Evolutionary conservation across 1,284 basidiomycete genomes (phyloP).

Genomic region (Sporisorium scitamineum): DNA sequence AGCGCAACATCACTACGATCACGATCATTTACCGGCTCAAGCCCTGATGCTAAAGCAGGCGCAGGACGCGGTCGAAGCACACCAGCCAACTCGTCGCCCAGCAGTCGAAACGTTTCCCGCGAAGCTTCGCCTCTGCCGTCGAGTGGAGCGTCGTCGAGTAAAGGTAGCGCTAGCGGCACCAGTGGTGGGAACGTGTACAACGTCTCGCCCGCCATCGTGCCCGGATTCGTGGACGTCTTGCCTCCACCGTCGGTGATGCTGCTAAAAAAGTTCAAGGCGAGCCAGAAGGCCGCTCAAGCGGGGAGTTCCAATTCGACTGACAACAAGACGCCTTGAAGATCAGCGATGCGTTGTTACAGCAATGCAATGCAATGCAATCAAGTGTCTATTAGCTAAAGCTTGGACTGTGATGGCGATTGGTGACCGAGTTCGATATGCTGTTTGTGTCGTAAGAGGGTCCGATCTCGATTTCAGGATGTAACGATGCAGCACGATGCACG

Average conservation of each 20-base stretch:
- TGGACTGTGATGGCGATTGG: too few relatives aligned
- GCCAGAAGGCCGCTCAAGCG: conserved; percentile 9
- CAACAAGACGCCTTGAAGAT: neutral
- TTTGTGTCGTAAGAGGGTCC: neutral
- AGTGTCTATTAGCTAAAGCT: too few relatives aligned
- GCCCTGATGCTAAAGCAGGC: neutral
- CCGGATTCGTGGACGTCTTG: conserved; percentile 21
- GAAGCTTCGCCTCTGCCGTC: conserved; percentile 19
- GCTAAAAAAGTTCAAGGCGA: conserved; percentile 30
- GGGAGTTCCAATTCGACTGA: neutral
- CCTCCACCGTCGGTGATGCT: conserved; percentile 17
- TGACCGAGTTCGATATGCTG: too few relatives aligned
- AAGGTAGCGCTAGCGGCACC: conserved; percentile 3
- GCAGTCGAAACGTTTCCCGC: conserved; percentile 28
- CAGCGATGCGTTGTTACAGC: too few relatives aligned
- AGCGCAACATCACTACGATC: conserved; percentile 5
- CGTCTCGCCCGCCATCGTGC: conserved; percentile 21
- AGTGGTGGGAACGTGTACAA: neutral
- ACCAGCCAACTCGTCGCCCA: conserved; percentile 4
- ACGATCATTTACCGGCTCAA: conserved; percentile 20
- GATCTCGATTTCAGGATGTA: neutral
- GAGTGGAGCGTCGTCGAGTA: neutral
- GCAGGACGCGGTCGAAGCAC: conserved; percentile 7
- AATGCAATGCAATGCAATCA: too few relatives aligned
- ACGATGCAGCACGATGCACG: neutral